These are phyloP conservation scores for Peronospora belbahrii DNA, from an alignment of 352 stramenopile species.

Conservation along the genomic window DNA sequence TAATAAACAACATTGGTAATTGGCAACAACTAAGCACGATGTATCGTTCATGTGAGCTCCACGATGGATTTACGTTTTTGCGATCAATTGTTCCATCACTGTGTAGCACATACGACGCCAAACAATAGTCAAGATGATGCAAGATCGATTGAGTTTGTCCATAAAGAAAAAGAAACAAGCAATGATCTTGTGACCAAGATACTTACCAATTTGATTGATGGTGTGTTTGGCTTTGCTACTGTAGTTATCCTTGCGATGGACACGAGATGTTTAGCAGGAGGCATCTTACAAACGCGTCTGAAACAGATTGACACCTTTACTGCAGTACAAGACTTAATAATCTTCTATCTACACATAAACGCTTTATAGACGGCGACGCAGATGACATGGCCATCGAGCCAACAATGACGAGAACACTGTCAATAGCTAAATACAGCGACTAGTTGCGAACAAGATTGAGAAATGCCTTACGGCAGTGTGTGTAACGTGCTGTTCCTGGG, in stretches of 20 bases:
- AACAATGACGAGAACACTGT: conserved; percentile 31
- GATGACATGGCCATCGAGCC: conserved; percentile 36
- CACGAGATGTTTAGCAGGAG: background rate
- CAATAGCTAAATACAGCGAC: conserved; percentile 32
- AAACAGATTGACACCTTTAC: background rate
- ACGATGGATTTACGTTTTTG: too few species aligned
- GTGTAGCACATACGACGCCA: too few species aligned
- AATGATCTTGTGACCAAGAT: too few species aligned
- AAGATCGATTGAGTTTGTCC: too few species aligned
- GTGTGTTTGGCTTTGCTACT: background rate
- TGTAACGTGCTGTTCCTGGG: conserved; percentile 33
- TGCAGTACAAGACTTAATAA: conserved; percentile 8
- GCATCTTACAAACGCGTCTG: background rate
- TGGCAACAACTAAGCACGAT: too few species aligned
- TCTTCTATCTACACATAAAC: conserved; percentile 12
- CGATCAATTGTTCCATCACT: too few species aligned
- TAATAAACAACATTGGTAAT: too few species aligned
- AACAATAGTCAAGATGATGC: too few species aligned
- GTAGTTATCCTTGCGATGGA: background rate
- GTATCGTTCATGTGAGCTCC: too few species aligned
- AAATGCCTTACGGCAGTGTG: conserved; percentile 38
- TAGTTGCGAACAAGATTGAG: conserved; percentile 33
- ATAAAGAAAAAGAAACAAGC: too few species aligned
- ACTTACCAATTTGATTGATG: too few species aligned
- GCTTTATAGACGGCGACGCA: conserved; percentile 32